Percentiles rank a stretch among this genome's conserved stretches.
These are phyloP conservation scores for Fusarium nurragi DNA, from an alignment of 2,329 filamentous ascomycete genomes.

Conservation along the genomic window DNA sequence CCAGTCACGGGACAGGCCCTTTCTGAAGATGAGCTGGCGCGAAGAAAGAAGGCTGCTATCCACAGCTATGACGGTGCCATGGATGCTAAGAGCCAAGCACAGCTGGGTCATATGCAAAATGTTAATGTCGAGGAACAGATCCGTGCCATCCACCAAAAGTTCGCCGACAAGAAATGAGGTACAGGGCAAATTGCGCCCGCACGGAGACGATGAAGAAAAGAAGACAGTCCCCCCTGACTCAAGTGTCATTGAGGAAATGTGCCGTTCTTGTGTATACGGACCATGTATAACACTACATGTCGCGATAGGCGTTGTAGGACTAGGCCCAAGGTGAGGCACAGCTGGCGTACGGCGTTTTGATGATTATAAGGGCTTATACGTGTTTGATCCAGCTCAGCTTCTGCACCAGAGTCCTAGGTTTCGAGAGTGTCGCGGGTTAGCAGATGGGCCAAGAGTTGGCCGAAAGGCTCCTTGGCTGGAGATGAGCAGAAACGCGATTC, in stretches of 20 bases:
- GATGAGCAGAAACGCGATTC: background rate
- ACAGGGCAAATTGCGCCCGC: background rate
- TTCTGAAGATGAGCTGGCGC: constrained; percentile 76
- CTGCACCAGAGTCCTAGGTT: constrained; percentile 12
- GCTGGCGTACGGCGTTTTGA: constrained; percentile 40
- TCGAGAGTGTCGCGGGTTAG: background rate
- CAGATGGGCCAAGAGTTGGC: background rate
- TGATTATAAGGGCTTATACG: constrained; percentile 41
- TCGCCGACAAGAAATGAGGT: constrained; percentile 53
- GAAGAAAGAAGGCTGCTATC: constrained; percentile 78
- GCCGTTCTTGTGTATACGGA: constrained; percentile 6
- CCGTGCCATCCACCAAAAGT: constrained; percentile 67
- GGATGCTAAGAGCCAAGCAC: constrained; percentile 64
- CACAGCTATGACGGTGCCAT: constrained; percentile 72
- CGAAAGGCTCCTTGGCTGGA: background rate
- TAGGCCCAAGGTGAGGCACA: constrained; percentile 44
- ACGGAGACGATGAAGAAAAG: constrained; percentile 8
- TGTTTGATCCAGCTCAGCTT: constrained; percentile 40
- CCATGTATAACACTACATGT: constrained; percentile 22
- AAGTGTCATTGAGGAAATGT: background rate
- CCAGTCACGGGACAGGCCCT: constrained; percentile 72
- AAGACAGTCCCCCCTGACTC: background rate
- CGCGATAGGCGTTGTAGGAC: constrained; percentile 36
- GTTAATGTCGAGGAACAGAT: constrained; percentile 91
- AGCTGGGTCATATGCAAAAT: constrained; percentile 68